These are phyloP conservation scores for Aspergillus alliaceus DNA, from an alignment of 2,329 filamentous ascomycete genomes.

Conservation along the genomic window DNA sequence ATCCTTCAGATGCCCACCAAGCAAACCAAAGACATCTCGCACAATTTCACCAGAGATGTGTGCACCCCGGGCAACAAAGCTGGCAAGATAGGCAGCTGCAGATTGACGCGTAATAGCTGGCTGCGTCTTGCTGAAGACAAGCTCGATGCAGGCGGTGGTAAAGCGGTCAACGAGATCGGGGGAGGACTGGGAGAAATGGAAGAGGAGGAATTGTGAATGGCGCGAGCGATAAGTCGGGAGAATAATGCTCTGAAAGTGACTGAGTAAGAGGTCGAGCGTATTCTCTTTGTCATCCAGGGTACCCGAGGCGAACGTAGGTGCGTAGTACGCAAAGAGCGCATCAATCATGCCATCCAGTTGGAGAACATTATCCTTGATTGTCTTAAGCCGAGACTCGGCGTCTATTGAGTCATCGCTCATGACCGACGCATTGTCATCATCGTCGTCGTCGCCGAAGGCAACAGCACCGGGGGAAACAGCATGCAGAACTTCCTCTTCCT, in stretches of 20 bases:
- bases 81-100: conserved; percentile 87
- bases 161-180: conserved; percentile 79
- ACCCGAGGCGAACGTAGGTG: conserved; percentile 68
- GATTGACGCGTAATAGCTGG: conserved; percentile 76
- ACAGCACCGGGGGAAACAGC: conserved; percentile 37
- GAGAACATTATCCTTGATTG: conserved; percentile 77
- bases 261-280: conserved; percentile 74
- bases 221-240: conserved; percentile 88
- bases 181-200: conserved; percentile 87
- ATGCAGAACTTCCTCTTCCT: conserved; percentile 68
- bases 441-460: conserved; percentile 47
- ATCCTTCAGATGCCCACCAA: conserved; percentile 74
- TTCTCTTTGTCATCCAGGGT: conserved; percentile 68
- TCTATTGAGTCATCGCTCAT: conserved; percentile 62
- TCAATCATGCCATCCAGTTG: conserved; percentile 93
- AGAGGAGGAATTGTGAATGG: conserved; percentile 92
- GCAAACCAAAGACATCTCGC: conserved; percentile 76
- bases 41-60: conserved; percentile 75
- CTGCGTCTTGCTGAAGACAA: conserved; percentile 68
- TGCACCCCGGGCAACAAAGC: conserved; percentile 87
- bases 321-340: conserved; percentile 80
- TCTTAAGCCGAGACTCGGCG: conserved; percentile 53
- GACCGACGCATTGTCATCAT: conserved; percentile 66
- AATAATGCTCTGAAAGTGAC: conserved; percentile 84
- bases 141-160: conserved; percentile 71